Evolutionary conservation across 352 stramenopile genomes (phyloP).

Genomic region (Globisporangium paddicum): DNA sequence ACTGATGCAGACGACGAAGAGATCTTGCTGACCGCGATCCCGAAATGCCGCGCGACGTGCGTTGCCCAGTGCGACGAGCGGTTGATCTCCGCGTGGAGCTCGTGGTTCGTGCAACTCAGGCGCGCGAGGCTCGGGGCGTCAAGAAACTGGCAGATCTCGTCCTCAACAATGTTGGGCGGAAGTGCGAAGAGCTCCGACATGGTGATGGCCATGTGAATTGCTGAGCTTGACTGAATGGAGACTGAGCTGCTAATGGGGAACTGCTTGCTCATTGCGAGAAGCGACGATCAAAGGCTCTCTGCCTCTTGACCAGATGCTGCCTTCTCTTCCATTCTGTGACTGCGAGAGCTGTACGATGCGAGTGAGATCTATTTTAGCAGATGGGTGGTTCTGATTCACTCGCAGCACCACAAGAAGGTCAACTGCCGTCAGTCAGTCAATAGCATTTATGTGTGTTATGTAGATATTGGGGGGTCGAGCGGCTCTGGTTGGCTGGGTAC

Average conservation of each 20-base stretch:
- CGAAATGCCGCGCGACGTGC: constrained; percentile 38
- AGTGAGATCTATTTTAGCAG: constrained; percentile 10
- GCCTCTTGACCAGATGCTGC: neutral
- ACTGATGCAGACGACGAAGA: neutral
- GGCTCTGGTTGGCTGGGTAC: neutral
- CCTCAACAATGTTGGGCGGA: constrained; percentile 34
- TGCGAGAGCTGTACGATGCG: no score
- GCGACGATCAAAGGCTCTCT: neutral
- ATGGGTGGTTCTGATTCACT: constrained; percentile 6
- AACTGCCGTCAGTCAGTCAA: constrained; percentile 4
- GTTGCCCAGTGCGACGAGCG: constrained; percentile 33
- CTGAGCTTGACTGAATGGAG: neutral
- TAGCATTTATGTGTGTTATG: constrained; percentile 12
- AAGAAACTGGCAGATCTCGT: constrained; percentile 39
- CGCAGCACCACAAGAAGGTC: neutral
- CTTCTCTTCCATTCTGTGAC: neutral
- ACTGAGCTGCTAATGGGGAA: neutral
- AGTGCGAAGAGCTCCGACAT: constrained; percentile 23
- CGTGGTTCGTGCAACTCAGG: constrained; percentile 28
- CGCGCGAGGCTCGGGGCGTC: constrained; percentile 30
- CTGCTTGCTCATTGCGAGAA: neutral
- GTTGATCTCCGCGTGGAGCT: constrained; percentile 27
- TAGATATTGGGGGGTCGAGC: constrained; percentile 1
- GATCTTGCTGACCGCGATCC: constrained; percentile 27
- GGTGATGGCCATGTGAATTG: neutral